These are phyloP conservation scores for Pseudonectria buxi DNA, from an alignment of 2,329 filamentous ascomycete genomes.

Conservation along the genomic window DNA sequence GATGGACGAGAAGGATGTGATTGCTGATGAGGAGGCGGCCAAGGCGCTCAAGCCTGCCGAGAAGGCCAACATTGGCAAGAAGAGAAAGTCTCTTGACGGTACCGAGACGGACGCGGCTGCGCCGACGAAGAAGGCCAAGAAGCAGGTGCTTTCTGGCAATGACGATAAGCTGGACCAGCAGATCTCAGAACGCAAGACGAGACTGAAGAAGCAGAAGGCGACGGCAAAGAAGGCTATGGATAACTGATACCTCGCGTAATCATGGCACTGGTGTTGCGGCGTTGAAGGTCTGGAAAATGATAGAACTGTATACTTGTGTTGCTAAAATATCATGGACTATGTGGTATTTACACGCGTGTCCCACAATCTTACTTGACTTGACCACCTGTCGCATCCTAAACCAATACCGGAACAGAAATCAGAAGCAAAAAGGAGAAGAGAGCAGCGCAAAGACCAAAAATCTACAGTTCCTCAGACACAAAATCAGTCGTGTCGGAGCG, in stretches of 20 bases:
- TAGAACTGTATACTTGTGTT: constrained; percentile 12
- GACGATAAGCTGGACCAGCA: constrained; percentile 51
- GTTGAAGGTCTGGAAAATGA: constrained; percentile 21
- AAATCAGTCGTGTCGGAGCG: constrained; percentile 12
- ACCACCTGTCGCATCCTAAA: constrained; percentile 4
- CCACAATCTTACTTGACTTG: neutral
- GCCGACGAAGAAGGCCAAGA: constrained; percentile 33
- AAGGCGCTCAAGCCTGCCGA: constrained; percentile 35
- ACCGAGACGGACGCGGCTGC: constrained; percentile 38
- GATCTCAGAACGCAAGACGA: constrained; percentile 52
- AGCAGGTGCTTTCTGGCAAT: constrained; percentile 36
- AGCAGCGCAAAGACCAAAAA: neutral
- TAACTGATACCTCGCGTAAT: constrained; percentile 27
- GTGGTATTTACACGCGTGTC: constrained; percentile 8
- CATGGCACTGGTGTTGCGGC: constrained; percentile 28
- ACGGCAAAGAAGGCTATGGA: constrained; percentile 47
- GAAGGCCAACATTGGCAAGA: constrained; percentile 59
- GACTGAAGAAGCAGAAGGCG: constrained; percentile 53
- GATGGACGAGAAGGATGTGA: constrained; percentile 67
- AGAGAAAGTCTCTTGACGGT: constrained; percentile 45
- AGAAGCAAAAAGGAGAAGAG: constrained; percentile 7
- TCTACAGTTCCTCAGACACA: constrained; percentile 32
- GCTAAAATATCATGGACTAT: constrained; percentile 12
- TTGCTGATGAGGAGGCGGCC: constrained; percentile 52
- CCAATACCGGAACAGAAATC: constrained; percentile 3